Conservation (phyloP, 2,329 filamentous ascomycete genomes). For the Ceratocystis harringtonii region DNA sequence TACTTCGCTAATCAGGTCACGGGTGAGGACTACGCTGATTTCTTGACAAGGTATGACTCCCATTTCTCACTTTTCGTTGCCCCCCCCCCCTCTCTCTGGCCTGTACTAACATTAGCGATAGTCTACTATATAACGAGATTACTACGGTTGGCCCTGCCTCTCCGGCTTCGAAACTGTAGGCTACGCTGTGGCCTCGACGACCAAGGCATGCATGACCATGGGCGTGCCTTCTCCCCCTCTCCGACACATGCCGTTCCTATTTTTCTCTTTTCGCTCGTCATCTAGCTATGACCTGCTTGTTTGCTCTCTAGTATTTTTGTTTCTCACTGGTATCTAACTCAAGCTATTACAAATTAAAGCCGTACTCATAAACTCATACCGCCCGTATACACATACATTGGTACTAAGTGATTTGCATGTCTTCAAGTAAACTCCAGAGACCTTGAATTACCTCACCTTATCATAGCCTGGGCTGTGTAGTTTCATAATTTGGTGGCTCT, state of each 20-base stretch:
- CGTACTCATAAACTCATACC: background rate
- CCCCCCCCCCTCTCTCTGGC: too few species aligned
- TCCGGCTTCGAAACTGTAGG: constrained; percentile 49
- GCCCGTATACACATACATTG: too few species aligned
- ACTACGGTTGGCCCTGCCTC: constrained; percentile 51
- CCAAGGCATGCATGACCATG: background rate
- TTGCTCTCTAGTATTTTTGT: background rate
- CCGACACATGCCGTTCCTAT: background rate
- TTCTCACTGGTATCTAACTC: background rate
- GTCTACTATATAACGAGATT: constrained; percentile 77
- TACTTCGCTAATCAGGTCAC: constrained; percentile 91
- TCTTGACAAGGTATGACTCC: constrained; percentile 60
- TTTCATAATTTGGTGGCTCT: background rate
- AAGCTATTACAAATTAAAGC: background rate
- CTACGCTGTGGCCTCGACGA: background rate
- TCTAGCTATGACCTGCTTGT: background rate
- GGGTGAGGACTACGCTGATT: constrained; percentile 94
- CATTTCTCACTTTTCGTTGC: background rate
- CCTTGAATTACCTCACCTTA: background rate
- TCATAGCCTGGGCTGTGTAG: background rate
- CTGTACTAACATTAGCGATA: constrained; percentile 25
- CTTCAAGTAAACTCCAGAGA: background rate
- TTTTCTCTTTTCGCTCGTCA: background rate
- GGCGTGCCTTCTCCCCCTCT: background rate
- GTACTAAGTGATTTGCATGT: background rate